Base-by-base conservation (phyloP, 441 rosid species). In the Pelargonium cotyledonis region DNA sequence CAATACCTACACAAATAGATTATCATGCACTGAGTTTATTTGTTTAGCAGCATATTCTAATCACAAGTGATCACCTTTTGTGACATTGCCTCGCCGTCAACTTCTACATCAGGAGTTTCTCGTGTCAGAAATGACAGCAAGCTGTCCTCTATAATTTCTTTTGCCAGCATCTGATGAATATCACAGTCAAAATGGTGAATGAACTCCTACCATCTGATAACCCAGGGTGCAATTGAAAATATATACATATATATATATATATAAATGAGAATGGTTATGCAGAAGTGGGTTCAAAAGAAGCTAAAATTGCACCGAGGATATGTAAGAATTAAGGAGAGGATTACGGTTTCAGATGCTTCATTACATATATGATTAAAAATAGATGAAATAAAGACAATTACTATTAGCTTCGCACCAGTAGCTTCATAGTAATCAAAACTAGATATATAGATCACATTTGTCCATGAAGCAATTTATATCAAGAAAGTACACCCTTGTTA, bases 91-190 rank as follows among this genome's bases (percentile, higher is more conserved):
- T 77, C 80, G 41, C 77, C 84, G 60, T 83, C 91, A 70, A 78
- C 75, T 70, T 85, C 86, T 67, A 77, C 75, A 65, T 78, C 78
- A 69, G 85, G 80, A 72, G 71, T 78, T 76, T 89, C 95, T 78
- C 65, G 85, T 11, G 96, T 87, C 71, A 94, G 78, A 84, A 84
- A 88, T 65, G 90, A 72, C 72, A 94, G 89, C 85, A 91, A 73
- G 81, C 86, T 86, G 74, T 91, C 92, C 82, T 94, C 92, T 70
- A 91, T 72, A 68, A 94, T 89, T 80, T 87, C 95, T 83, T 86
- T 88, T 77, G 97, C 97, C 40, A 94, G 94, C 95, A 94, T 91
- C 97, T 89, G 75, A 68, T 60, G 76, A 64, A 71, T 69, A 68
- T 69, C 12, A 70, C 72, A 75, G 29, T 64, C 76, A 74, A 67